A percentile compares a stretch with the other conserved stretches of the same genome.
Conservation (phyloP, 1,284 basidiomycete species). For the Mrakiaceae sp. region DNA sequence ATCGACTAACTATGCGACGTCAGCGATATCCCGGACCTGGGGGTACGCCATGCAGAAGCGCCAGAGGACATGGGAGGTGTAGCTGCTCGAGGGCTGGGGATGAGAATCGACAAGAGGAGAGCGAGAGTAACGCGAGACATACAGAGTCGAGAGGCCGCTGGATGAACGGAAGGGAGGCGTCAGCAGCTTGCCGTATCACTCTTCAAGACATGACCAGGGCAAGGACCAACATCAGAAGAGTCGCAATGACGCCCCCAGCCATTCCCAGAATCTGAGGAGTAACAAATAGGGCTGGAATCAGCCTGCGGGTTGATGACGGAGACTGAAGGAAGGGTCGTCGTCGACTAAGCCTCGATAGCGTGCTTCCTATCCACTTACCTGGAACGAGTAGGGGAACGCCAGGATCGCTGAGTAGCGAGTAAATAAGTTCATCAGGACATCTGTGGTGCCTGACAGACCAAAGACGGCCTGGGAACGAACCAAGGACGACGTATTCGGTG, state of each 20-base stretch:
- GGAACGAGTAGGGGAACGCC: constrained; percentile 14
- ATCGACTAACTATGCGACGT: constrained; percentile 10
- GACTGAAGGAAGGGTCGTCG: too few relatives aligned
- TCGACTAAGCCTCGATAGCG: too few relatives aligned
- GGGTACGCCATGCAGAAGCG: constrained; percentile 41
- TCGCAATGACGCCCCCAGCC: constrained; percentile 9
- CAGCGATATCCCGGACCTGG: constrained; percentile 12
- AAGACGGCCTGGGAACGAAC: neutral
- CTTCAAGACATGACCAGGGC: neutral
- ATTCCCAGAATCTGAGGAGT: neutral
- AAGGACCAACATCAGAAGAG: neutral
- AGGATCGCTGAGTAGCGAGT: neutral
- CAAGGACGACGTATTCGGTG: constrained; percentile 13
- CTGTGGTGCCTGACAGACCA: neutral
- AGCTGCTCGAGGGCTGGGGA: neutral
- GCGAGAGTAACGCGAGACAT: constrained; percentile 12
- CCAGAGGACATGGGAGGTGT: constrained; percentile 18
- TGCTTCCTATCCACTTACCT: neutral
- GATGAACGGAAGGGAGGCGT: neutral
- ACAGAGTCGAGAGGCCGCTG: too few relatives aligned
- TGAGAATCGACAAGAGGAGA: neutral
- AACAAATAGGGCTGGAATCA: neutral
- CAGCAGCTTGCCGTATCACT: neutral
- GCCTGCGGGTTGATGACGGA: too few relatives aligned
- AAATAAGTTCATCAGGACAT: neutral